phyloP scores from a whole-genome alignment of 768 basidiomycete genomes.

The Pholiota conissans region DNA sequence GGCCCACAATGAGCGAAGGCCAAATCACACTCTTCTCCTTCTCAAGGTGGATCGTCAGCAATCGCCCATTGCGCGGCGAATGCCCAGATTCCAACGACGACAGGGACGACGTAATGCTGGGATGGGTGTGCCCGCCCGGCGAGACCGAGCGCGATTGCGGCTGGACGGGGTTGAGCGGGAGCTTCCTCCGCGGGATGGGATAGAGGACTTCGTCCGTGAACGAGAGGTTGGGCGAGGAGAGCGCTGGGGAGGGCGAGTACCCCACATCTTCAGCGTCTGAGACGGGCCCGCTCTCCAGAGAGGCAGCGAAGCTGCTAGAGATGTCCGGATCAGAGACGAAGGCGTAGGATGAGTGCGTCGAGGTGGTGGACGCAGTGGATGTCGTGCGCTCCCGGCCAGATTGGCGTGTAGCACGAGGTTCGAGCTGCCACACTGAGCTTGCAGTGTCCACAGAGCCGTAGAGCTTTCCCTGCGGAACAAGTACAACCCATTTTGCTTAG shows the following conservation, averaged over 20 bases:
- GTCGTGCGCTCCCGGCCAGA: constrained; percentile 71
- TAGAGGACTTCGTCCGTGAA: constrained; percentile 53
- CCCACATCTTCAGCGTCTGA: constrained; percentile 70
- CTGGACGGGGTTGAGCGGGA: constrained; percentile 20
- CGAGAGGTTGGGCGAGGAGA: constrained; percentile 61
- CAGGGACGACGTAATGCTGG: constrained; percentile 67
- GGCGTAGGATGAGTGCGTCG: constrained; percentile 80
- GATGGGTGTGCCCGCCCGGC: constrained; percentile 53
- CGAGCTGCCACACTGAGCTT: constrained; percentile 78
- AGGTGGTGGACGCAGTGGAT: constrained; percentile 72
- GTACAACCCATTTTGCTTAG: not conserved
- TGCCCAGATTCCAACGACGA: constrained; percentile 77
- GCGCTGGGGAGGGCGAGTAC: constrained; percentile 53
- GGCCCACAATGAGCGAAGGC: constrained; percentile 79
- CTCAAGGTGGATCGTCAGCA: constrained; percentile 79
- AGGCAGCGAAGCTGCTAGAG: constrained; percentile 82
- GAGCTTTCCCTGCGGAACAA: constrained; percentile 59
- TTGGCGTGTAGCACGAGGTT: constrained; percentile 56
- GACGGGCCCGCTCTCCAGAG: constrained; percentile 69
- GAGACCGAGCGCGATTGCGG: constrained; percentile 60
- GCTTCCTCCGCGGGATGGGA: constrained; percentile 30
- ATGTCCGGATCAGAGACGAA: constrained; percentile 84
- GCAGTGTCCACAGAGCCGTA: constrained; percentile 68
- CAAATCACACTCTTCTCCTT: constrained; percentile 80
- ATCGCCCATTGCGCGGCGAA: constrained; percentile 55